Base-by-base conservation (phyloP, 1,139 yeast species). In the Yamadazyma atlantica region DNA sequence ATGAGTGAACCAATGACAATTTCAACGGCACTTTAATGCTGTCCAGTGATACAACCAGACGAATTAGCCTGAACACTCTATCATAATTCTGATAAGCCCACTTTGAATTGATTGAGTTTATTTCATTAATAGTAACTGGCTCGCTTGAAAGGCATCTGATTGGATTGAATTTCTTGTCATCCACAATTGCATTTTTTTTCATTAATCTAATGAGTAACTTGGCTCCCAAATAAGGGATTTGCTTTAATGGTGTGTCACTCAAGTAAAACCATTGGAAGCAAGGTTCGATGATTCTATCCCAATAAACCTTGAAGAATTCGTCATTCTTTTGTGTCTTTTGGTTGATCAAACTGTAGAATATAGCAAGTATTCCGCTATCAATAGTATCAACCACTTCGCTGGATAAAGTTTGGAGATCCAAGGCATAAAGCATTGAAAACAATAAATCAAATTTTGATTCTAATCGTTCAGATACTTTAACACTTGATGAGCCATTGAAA, bases 241-340 rank as follows among this genome's bases (percentile, higher is more conserved):
- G 28, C 15, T 31, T 33, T 17, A 24, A 16, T 10, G 23, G n/a
- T 18, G 49, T 56, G 34, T 57, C 57, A 30, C 54, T 58, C 50
- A 69, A 67, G 35, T 67, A 68, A 42, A 69, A 63, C 30, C 50
- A 56, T 12, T 51, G 31, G 25, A 70, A 45, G 0, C 64, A 52
- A 1, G 69, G 68, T 33, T 57, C 64, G 15, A 70, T 45, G 2
- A 70, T 49, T 34, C 55, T 60, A 38, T 68, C 74, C 75, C 75
- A 70, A 32, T 64, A 60, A 4, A 65, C 45, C 33, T 60, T 61
- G 26, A 66, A 44, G 39, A 59, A 55, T 35, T 60, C 62, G 24
- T 47, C 35, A 47, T 44, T 12, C 47, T 42, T 7, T 58, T 8
- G n/a, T 4, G 27, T 22, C 10, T 32, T 34, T 11, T 31, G 58